Conservation (phyloP, 164 flowering plant genomes). For the Tinospora cordifolia region DNA sequence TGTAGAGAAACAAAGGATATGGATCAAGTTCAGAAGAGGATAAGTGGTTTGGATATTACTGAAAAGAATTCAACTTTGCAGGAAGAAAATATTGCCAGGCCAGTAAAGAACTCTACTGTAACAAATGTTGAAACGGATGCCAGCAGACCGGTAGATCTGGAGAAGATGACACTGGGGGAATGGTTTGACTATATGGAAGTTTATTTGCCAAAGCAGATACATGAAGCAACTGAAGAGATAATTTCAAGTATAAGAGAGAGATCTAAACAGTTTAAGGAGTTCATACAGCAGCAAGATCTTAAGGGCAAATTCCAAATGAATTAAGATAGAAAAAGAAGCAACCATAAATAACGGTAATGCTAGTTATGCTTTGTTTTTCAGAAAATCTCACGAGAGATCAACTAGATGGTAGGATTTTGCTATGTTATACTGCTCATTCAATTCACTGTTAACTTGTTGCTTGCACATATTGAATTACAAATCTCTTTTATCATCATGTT, state of each 20-base stretch:
- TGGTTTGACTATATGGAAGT: too few species aligned
- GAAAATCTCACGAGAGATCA: background rate
- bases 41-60: too few species aligned
- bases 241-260: constrained; percentile 38
- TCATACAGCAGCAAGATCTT: constrained; percentile 36
- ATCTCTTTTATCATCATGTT: too few species aligned
- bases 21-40: too few species aligned
- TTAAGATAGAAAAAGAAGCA: constrained; percentile 6
- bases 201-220: constrained; percentile 31
- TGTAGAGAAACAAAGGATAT: too few species aligned
- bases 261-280: constrained; percentile 33
- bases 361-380: background rate
- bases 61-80: too few species aligned
- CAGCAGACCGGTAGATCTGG: background rate
- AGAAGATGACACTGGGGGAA: too few species aligned
- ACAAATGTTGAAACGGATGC: constrained; percentile 2
- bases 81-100: too few species aligned
- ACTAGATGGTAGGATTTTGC: background rate
- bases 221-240: constrained; percentile 42
- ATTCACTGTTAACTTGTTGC: background rate
- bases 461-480: background rate
- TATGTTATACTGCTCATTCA: background rate
- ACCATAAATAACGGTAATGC: too few species aligned
- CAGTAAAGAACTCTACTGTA: too few species aligned
- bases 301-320: constrained; percentile 22